Evolutionary conservation across 208 protist species (phyloP).

Genomic region (Leishmania mexicana): DNA sequence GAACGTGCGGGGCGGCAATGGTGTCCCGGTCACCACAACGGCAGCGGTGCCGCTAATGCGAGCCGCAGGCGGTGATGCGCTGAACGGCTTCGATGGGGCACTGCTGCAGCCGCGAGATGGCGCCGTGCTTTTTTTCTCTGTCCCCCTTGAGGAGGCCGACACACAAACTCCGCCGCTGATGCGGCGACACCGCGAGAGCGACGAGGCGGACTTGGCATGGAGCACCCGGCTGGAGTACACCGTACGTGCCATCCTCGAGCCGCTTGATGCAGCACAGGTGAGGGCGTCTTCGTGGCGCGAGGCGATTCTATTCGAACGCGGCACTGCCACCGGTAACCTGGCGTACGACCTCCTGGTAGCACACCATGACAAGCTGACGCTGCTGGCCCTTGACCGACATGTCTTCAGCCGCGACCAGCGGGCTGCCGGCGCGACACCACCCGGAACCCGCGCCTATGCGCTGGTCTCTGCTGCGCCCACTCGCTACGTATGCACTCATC

Average conservation of each 20-base stretch:
- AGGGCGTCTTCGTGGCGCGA: conserved; percentile 14
- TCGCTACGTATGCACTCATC: conserved; percentile 27
- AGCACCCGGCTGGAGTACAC: conserved; percentile 22
- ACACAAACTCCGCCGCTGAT: conserved; percentile 16
- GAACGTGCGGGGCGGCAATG: neutral
- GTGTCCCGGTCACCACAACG: neutral
- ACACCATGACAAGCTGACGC: conserved; percentile 21
- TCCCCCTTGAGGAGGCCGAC: conserved; percentile 16
- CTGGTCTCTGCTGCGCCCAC: conserved; percentile 17
- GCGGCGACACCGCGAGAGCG: conserved; percentile 20
- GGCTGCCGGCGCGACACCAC: neutral
- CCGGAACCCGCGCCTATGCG: conserved; percentile 3
- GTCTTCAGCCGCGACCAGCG: conserved; percentile 8
- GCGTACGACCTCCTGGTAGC: conserved; percentile 27
- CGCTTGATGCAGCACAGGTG: conserved; percentile 5
- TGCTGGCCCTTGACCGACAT: conserved; percentile 26
- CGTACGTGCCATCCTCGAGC: conserved; percentile 25
- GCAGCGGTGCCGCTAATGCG: conserved; percentile 7
- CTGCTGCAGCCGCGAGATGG: conserved; percentile 29
- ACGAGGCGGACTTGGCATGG: conserved; percentile 24
- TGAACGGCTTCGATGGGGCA: conserved; percentile 32
- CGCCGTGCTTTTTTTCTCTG: conserved; percentile 26
- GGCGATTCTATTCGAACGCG: conserved; percentile 20
- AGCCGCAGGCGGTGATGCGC: conserved; percentile 11
- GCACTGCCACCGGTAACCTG: conserved; percentile 9